A percentile compares a stretch with the other conserved stretches of the same genome.
These are phyloP conservation scores for Taphrina flavorubra DNA, from an alignment of 1,139 yeast species.

Conservation along the genomic window DNA sequence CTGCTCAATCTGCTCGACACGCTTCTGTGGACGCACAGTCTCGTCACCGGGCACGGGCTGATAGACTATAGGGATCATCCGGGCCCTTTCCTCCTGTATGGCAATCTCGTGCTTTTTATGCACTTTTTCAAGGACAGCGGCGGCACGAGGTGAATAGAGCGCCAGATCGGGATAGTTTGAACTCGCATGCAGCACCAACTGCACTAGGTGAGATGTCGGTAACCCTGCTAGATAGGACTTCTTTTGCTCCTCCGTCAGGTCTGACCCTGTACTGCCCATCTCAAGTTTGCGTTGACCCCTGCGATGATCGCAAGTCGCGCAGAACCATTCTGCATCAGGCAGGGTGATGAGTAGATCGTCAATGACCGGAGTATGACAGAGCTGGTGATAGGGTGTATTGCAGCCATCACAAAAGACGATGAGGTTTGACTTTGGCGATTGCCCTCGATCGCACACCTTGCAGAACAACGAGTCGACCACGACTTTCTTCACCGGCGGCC, in stretches of 20 bases:
- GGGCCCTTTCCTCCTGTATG: slow-evolving; percentile 25
- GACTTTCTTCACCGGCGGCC: slow-evolving; percentile 42
- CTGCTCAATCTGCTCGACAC: slow-evolving; percentile 7
- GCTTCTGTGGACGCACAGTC: slow-evolving; percentile 6
- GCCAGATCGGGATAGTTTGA: slow-evolving; percentile 44
- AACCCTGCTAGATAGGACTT: slow-evolving; percentile 54
- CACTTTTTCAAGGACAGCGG: slow-evolving; percentile 38
- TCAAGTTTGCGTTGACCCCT: slow-evolving; percentile 53
- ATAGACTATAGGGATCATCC: slow-evolving; percentile 18
- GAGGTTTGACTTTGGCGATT: slow-evolving; percentile 54
- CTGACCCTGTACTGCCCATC: slow-evolving; percentile 54
- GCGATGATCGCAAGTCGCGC: slow-evolving; percentile 54
- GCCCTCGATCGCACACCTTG: slow-evolving; percentile 55
- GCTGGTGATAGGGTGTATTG: slow-evolving; percentile 55
- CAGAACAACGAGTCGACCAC: slow-evolving; percentile 52
- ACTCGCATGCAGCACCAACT: slow-evolving; percentile 50
- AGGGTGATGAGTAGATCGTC: slow-evolving; percentile 55
- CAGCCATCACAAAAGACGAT: slow-evolving; percentile 57
- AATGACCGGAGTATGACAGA: slow-evolving; percentile 56
- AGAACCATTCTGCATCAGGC: slow-evolving; percentile 57
- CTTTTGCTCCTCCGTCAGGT: slow-evolving; percentile 53
- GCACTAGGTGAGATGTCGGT: slow-evolving; percentile 55
- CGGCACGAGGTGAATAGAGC: slow-evolving; percentile 46
- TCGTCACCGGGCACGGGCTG: slow-evolving; percentile 34
- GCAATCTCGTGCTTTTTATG: slow-evolving; percentile 41